Conservation (phyloP, 768 basidiomycete genomes). For the Neoboletus brunneissimus region DNA sequence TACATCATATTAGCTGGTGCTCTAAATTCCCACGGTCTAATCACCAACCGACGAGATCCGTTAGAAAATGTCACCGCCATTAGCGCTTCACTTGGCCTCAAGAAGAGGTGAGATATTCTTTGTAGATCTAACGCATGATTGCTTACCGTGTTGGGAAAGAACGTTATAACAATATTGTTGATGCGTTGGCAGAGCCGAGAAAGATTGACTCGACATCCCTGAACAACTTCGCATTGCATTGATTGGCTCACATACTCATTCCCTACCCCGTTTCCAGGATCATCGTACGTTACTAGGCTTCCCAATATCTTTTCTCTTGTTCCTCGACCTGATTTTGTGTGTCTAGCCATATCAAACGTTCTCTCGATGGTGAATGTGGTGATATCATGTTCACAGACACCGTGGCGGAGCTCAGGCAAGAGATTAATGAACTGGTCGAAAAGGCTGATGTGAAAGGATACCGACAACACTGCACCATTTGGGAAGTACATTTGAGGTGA, state of each 20-base stretch:
- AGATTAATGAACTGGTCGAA: background rate
- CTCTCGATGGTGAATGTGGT: background rate
- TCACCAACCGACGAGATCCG: no score
- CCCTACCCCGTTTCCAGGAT: background rate
- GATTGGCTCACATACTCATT: background rate
- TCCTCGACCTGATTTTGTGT: background rate
- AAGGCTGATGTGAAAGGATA: background rate
- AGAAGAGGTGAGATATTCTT: background rate
- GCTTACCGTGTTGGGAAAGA: background rate
- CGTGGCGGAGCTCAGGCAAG: background rate
- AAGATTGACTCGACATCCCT: background rate
- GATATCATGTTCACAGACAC: background rate
- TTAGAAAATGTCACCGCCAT: background rate
- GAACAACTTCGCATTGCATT: background rate
- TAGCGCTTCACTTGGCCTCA: background rate
- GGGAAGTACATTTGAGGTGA: no score
- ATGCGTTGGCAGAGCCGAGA: slow-evolving; percentile 1
- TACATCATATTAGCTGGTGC: no score
- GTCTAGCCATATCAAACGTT: background rate
- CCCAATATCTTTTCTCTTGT: background rate
- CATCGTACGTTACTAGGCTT: background rate
- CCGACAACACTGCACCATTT: no score
- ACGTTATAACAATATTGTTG: background rate
- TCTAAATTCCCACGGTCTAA: no score
- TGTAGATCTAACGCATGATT: background rate